phyloP scores from a whole-genome alignment of 345 rosid species.

The Hevea brasiliensis region DNA sequence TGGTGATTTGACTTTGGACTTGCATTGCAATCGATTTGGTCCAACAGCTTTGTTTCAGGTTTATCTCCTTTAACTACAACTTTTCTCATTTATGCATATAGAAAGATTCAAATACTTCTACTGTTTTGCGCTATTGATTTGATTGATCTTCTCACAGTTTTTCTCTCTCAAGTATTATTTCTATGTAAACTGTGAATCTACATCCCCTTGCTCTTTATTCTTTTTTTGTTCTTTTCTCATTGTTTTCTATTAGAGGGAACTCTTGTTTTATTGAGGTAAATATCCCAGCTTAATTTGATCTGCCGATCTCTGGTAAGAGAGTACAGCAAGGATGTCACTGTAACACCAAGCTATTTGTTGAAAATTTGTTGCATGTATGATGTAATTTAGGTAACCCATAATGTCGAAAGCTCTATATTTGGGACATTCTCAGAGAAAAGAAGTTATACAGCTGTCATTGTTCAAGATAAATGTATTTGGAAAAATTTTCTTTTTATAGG shows the following conservation, averaged over 20 bases:
- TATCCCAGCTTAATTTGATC: not conserved
- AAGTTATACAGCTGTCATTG: not conserved
- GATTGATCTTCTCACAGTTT: not conserved
- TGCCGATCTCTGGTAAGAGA: not conserved
- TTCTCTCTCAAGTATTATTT: not conserved
- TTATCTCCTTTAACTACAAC: slow-evolving; percentile 3
- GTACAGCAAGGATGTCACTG: not conserved
- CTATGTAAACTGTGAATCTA: not conserved
- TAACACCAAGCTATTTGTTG: not conserved
- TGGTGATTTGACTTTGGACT: slow-evolving; percentile 81
- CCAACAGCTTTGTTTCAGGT: slow-evolving; percentile 96
- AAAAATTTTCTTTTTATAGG: not conserved
- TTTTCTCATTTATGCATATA: not conserved
- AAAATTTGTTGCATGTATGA: not conserved
- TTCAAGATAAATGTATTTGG: not conserved
- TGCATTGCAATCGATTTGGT: slow-evolving; percentile 96
- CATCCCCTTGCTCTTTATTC: not conserved
- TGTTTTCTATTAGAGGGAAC: not conserved
- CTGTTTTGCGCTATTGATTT: not conserved
- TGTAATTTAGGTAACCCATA: not conserved
- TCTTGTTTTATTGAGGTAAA: not conserved
- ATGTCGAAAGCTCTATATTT: not conserved
- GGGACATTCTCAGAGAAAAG: not conserved
- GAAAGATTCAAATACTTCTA: not conserved
- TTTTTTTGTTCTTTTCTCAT: not conserved